These are phyloP conservation scores for Candida mattraensis DNA, from an alignment of 805 yeast species.

Conservation along the genomic window DNA sequence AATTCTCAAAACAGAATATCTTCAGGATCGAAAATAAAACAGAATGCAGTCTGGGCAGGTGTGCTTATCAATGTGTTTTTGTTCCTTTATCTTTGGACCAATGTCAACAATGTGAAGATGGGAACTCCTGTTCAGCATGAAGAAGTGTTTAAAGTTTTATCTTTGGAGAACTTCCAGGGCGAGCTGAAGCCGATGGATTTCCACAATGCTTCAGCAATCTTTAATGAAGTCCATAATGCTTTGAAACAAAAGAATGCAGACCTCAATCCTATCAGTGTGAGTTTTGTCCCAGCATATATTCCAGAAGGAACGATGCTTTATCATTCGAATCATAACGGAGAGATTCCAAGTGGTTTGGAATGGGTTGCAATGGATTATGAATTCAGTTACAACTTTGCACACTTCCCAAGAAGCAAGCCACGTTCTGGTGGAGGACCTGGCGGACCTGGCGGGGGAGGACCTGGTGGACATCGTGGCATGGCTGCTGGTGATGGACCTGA, in stretches of 20 bases:
- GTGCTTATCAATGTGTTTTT: conserved; percentile 1
- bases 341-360: conserved; percentile 48
- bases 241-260: conserved; percentile 52
- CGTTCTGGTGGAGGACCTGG: conserved; percentile 1
- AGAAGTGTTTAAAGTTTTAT: conserved; percentile 1
- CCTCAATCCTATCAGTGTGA: conserved; percentile 55
- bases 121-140: not conserved
- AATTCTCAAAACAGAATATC: too few relatives aligned
- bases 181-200: conserved; percentile 37
- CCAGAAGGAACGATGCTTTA: conserved; percentile 60
- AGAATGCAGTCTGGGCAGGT: conserved; percentile 3
- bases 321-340: conserved; percentile 45
- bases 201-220: conserved; percentile 52
- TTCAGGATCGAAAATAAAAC: too few relatives aligned
- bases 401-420: conserved; percentile 20
- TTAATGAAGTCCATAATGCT: conserved; percentile 54
- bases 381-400: conserved; percentile 51
- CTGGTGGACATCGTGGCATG: not conserved
- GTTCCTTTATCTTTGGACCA: conserved; percentile 1
- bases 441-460: too few relatives aligned
- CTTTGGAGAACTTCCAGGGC: conserved; percentile 24
- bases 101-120: too few relatives aligned
- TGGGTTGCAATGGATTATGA: conserved; percentile 69
- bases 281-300: conserved; percentile 58
- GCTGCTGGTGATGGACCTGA: not conserved